phyloP scores from a whole-genome alignment of 139 green algal genomes.

The Coelastrella sp. region DNA sequence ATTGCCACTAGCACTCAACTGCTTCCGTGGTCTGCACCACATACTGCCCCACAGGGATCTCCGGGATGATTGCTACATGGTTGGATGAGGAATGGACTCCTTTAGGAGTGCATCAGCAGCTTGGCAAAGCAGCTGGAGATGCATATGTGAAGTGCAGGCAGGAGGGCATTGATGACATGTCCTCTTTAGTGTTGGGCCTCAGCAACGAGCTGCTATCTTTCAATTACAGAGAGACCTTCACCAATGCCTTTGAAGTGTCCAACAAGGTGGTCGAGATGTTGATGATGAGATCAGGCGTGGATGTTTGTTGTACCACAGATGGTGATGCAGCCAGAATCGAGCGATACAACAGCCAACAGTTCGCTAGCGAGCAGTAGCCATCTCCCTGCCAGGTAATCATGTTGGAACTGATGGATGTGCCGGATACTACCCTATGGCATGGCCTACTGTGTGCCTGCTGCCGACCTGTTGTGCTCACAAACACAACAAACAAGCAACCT shows the following conservation, averaged over 20 bases:
- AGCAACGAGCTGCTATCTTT: slow-evolving; percentile 54
- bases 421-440: no score
- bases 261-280: slow-evolving; percentile 70
- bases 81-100: slow-evolving; percentile 68
- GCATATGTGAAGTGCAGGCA: slow-evolving; percentile 52
- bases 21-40: neutral
- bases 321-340: slow-evolving; percentile 50
- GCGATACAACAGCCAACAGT: slow-evolving; percentile 9
- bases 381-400: no score
- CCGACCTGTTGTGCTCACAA: no score
- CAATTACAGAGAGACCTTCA: slow-evolving; percentile 56
- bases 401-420: no score
- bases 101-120: slow-evolving; percentile 49
- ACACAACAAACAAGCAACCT: no score
- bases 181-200: slow-evolving; percentile 53
- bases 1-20: neutral
- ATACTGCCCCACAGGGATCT: slow-evolving; percentile 46
- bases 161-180: slow-evolving; percentile 50
- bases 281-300: slow-evolving; percentile 59
- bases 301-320: slow-evolving; percentile 61
- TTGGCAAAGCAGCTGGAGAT: slow-evolving; percentile 53
- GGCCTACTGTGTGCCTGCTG: no score
- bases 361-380: neutral
- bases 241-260: slow-evolving; percentile 45
- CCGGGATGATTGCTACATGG: slow-evolving; percentile 55